Evolutionary conservation across 2,329 filamentous ascomycete genomes (phyloP), one percentile per base, ranked within the genome.

Genomic region (Fusarium buharicum): DNA sequence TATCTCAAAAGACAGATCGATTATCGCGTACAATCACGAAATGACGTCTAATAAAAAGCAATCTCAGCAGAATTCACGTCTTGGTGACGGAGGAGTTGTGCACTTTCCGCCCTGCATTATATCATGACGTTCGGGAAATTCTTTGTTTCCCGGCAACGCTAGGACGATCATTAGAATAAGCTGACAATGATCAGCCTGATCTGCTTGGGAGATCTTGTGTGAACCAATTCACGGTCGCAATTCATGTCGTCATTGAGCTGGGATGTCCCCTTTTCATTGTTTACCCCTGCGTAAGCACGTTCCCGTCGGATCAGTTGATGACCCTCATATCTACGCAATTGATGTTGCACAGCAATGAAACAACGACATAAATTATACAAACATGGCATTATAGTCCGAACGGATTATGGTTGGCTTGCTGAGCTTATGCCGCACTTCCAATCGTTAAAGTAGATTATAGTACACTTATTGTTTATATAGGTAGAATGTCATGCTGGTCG

Each of bases 11-110:
- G 33, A 10, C 27, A 22, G 9, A 16, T 11, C 10, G 9, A 30
- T 16, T 4, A 30, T 8, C 11, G 4, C 27, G 4, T 16, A 24
- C 30, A 34, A 24, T 28, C 36, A 7, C 24, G 8, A 33, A 0
- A 63, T 63, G 54, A 63, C 59, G 48, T 63, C 3, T n/a, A 8
- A 30, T 0, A 13, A 47, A 37, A 58, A 44, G 40, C 6, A 59
- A 37, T 37, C 16, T 11, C 3, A 6, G 10, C 9, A 12, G 27
- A 12, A 28, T 33, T 37, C 7, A 27, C 33, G 8, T 3, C 3
- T 16, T 5, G 14, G 30, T 50, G 59, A 63, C 48, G 40, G 33
- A 45, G 7, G 2, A 3, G 0, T 27, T 46, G 14, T 24, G 28
- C 3, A 27, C 14, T 13, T 39, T 11, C 12, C 22, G 17, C 13